Percentiles rank a stretch among this genome's conserved stretches.
Conservation (phyloP, 2,329 filamentous ascomycete genomes). For the Penicillium frequentans region DNA sequence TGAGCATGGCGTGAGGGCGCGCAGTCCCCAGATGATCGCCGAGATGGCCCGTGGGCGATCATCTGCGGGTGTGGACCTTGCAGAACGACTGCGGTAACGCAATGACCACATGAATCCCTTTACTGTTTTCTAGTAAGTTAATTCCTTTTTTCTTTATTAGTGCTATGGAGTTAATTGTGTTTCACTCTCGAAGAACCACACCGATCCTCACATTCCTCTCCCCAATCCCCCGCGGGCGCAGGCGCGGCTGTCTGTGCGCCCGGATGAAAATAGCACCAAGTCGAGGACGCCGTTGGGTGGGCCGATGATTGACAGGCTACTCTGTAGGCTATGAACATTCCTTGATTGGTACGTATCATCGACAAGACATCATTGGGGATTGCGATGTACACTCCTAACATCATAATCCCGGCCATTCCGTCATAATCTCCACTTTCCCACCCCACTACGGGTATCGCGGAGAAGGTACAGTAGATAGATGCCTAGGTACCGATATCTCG, state of each 20-base stretch:
- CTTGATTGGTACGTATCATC: not conserved
- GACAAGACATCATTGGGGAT: not conserved
- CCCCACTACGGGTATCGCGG: constrained; percentile 1
- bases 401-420: not conserved
- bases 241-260: not conserved
- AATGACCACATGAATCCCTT: not conserved
- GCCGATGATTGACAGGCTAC: too few relatives aligned
- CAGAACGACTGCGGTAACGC: not conserved
- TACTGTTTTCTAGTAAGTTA: not conserved
- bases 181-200: not conserved
- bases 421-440: not conserved
- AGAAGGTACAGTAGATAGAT: not conserved
- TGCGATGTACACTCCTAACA: not conserved
- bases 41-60: not conserved
- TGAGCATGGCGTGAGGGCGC: not conserved
- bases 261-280: not conserved
- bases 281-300: too few relatives aligned
- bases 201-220: not conserved
- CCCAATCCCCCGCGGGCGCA: too few relatives aligned
- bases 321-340: not conserved
- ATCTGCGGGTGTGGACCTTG: not conserved
- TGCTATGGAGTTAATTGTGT: too few relatives aligned
- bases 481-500: too few relatives aligned
- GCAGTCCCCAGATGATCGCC: not conserved
- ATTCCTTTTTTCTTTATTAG: not conserved